These are phyloP conservation scores for Panicum virgatum DNA, from an alignment of 202 grass and related monocot species.

Conservation along the genomic window DNA sequence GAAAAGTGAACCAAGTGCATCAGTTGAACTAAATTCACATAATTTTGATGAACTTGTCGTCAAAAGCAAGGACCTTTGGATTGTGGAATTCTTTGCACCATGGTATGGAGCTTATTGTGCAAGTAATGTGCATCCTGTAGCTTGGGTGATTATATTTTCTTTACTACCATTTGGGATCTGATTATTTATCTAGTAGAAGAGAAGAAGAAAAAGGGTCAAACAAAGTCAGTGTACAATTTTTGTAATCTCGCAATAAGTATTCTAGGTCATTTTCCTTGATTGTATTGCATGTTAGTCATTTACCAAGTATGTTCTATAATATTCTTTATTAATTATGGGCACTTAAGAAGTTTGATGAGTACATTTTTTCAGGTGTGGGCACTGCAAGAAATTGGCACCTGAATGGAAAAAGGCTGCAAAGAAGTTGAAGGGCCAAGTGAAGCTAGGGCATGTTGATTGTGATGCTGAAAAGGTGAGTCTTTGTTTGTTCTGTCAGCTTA, in stretches of 20 bases:
- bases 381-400: slow-evolving; percentile 99
- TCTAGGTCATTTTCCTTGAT: neutral
- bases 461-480: slow-evolving; percentile 81
- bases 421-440: slow-evolving; percentile 94
- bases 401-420: slow-evolving; percentile 98
- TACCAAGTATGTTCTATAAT: neutral
- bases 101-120: slow-evolving; percentile 64
- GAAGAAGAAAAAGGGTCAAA: neutral
- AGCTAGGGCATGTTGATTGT: slow-evolving; percentile 97
- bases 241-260: neutral
- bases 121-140: slow-evolving; percentile 1
- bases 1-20: slow-evolving; percentile 81
- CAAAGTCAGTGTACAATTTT: neutral
- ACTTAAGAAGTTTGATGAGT: slow-evolving; percentile 18
- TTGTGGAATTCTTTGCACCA: slow-evolving; percentile 98
- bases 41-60: slow-evolving; percentile 92
- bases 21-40: slow-evolving; percentile 70
- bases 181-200: neutral
- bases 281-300: too few species aligned
- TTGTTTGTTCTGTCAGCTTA: slow-evolving; percentile 21
- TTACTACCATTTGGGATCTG: slow-evolving; percentile 4
- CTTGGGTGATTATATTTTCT: slow-evolving; percentile 2
- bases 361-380: slow-evolving; percentile 75
- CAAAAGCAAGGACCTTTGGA: slow-evolving; percentile 96
- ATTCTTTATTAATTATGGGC: slow-evolving; percentile 10